Percentiles rank a stretch among this genome's conserved stretches.
Evolutionary conservation across 495 filamentous ascomycete species (phyloP).

Genomic region (Penicillium chermesinum): DNA sequence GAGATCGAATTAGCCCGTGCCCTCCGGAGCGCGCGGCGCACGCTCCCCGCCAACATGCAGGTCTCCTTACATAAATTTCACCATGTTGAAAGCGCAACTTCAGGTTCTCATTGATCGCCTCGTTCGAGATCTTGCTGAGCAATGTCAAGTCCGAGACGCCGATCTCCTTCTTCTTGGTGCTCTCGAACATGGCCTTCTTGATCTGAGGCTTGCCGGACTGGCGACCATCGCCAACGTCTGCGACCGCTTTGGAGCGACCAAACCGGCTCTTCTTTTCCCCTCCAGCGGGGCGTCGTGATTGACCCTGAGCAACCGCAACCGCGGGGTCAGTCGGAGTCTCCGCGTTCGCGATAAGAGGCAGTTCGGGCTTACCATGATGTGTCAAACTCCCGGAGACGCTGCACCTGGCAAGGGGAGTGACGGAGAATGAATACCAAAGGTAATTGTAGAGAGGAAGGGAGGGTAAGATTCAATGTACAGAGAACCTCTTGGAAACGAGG

Average conservation of each 20-base stretch:
- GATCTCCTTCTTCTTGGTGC: conserved; percentile 96
- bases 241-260: conserved; percentile 42
- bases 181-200: conserved; percentile 94
- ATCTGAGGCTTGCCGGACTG: conserved; percentile 59
- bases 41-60: conserved; percentile 15
- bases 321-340: conserved; percentile 13
- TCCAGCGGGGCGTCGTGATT: conserved; percentile 45
- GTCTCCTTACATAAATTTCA: conserved; percentile 81
- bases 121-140: conserved; percentile 96
- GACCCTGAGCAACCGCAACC: conserved; percentile 29
- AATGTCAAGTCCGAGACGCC: conserved; percentile 97
- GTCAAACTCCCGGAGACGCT: conserved; percentile 19
- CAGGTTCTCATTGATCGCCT: conserved; percentile 98
- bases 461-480: background rate
- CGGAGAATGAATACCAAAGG: conserved; percentile 11
- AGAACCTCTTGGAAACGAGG: conserved; percentile 11
- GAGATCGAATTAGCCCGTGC: background rate
- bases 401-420: background rate
- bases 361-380: conserved; percentile 32
- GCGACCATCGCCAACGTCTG: conserved; percentile 44
- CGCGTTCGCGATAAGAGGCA: background rate
- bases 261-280: conserved; percentile 49
- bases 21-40: conserved; percentile 4
- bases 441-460: conserved; percentile 1
- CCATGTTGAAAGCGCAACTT: conserved; percentile 93